Conservation (phyloP, 1,139 yeast species). For the Blastobotrys arbuscula region DNA sequence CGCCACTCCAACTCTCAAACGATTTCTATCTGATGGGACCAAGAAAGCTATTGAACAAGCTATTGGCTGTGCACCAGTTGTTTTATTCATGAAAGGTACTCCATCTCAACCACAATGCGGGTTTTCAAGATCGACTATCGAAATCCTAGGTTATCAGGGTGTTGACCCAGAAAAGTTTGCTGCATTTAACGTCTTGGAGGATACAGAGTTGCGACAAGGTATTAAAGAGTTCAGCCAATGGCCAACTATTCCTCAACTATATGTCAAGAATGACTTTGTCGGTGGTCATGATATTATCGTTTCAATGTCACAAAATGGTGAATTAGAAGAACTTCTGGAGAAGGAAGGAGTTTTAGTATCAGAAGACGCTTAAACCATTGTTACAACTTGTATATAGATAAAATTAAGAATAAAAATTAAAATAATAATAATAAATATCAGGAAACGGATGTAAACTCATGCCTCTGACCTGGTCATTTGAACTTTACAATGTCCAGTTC, state of each 20-base stretch:
- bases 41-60: constrained; percentile 80
- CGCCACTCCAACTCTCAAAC: constrained; percentile 22
- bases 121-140: constrained; percentile 90
- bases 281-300: constrained; percentile 97
- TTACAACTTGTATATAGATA: constrained; percentile 5
- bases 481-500: constrained; percentile 5
- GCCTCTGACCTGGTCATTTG: constrained; percentile 7
- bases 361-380: constrained; percentile 43
- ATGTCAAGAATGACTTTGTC: constrained; percentile 66
- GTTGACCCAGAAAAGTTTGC: constrained; percentile 96
- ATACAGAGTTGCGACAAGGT: constrained; percentile 84
- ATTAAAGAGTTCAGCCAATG: constrained; percentile 93
- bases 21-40: constrained; percentile 74
- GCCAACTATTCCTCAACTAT: constrained; percentile 79
- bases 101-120: constrained; percentile 99
- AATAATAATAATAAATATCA: background rate
- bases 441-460: background rate
- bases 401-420: background rate
- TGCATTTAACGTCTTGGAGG: constrained; percentile 94
- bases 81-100: constrained; percentile 66
- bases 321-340: constrained; percentile 77
- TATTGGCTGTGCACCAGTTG: constrained; percentile 84
- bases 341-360: constrained; percentile 74
- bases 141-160: constrained; percentile 91
- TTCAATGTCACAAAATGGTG: constrained; percentile 91